Conservation (phyloP, 176 grass and related monocot genomes). For the Microstegium vimineum region DNA sequence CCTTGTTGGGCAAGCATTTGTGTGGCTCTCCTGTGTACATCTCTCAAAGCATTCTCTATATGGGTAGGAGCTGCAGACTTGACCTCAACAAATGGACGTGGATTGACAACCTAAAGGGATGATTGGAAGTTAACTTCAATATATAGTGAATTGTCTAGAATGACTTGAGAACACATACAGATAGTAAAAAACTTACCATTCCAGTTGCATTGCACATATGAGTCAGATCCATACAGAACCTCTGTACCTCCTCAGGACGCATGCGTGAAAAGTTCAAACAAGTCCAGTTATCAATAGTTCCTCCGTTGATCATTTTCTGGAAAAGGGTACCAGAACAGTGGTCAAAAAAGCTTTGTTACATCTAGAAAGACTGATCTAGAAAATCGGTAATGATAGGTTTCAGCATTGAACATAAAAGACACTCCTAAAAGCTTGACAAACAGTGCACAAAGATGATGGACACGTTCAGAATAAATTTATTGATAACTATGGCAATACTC, state of each 20-base stretch:
- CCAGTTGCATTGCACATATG: constrained; percentile 64
- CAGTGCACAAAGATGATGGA: no score
- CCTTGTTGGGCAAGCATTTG: background rate
- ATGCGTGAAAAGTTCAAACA: constrained; percentile 57
- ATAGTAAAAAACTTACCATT: constrained; percentile 45
- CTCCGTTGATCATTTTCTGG: constrained; percentile 83
- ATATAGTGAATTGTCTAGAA: background rate
- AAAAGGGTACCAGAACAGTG: background rate
- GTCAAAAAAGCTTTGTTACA: background rate
- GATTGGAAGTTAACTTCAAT: background rate
- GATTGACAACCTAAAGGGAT: constrained; percentile 28
- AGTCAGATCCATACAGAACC: constrained; percentile 55
- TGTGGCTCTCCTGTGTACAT: background rate
- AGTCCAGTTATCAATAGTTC: constrained; percentile 54
- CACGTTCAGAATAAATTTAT: no score
- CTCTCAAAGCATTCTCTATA: background rate
- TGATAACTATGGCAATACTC: no score
- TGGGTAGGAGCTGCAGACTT: no score
- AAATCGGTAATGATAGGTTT: background rate
- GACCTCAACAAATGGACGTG: no score
- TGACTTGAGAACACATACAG: background rate
- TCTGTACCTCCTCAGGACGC: constrained; percentile 33
- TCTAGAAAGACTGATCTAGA: background rate
- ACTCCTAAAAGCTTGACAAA: background rate
- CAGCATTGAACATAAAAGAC: background rate